These are phyloP conservation scores for Colletotrichum karsti DNA, from an alignment of 2,329 filamentous ascomycete genomes.

Conservation along the genomic window DNA sequence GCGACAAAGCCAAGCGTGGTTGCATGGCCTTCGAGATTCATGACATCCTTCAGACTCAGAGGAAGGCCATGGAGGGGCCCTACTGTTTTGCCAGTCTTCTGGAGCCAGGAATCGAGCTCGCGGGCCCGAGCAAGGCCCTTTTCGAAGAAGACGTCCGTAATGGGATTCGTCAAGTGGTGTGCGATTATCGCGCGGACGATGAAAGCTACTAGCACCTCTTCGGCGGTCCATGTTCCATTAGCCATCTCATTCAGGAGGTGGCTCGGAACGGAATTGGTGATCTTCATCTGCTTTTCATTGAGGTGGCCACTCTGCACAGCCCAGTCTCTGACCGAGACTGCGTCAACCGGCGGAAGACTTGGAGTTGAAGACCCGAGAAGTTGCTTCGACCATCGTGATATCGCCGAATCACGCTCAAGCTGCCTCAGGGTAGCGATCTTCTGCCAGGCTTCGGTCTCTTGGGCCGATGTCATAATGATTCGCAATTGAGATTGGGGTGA, in stretches of 20 bases:
- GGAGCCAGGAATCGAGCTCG: slow-evolving; percentile 48
- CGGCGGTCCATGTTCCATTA: background rate
- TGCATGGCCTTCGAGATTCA: slow-evolving; percentile 59
- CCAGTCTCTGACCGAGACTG: background rate
- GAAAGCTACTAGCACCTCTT: background rate
- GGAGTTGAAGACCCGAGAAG: background rate
- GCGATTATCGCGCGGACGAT: background rate
- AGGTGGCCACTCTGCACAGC: background rate
- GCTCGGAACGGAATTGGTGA: background rate
- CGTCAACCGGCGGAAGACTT: background rate
- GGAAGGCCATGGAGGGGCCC: slow-evolving; percentile 67
- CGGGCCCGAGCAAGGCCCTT: slow-evolving; percentile 37
- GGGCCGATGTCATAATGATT: background rate
- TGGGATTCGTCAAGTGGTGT: slow-evolving; percentile 37
- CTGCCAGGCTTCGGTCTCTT: background rate
- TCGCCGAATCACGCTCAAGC: background rate
- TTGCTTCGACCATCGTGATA: background rate
- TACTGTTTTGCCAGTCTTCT: slow-evolving; percentile 45
- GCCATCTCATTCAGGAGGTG: background rate
- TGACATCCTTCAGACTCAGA: slow-evolving; percentile 65
- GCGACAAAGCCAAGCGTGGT: slow-evolving; percentile 61
- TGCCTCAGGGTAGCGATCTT: background rate
- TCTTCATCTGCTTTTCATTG: background rate
- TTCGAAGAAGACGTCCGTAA: slow-evolving; percentile 56
- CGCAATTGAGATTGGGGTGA: background rate